These are phyloP conservation scores for Saturnispora bothae DNA, from an alignment of 805 yeast species.

Conservation along the genomic window DNA sequence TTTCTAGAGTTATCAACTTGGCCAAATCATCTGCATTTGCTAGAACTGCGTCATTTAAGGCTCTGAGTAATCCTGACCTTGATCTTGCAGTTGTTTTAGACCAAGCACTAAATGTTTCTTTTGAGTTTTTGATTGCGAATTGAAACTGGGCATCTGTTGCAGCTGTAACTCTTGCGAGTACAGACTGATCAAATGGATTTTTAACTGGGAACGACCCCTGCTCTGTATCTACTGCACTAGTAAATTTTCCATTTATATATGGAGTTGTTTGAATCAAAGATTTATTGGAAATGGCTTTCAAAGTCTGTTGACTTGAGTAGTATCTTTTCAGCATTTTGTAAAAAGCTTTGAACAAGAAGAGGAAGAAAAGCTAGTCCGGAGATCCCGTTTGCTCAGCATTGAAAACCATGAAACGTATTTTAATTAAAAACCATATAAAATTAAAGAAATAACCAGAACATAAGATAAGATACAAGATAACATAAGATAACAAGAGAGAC, in stretches of 20 bases:
- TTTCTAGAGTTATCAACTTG: slow-evolving; percentile 52
- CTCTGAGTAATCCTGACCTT: slow-evolving; percentile 42
- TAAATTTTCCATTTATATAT: slow-evolving; percentile 61
- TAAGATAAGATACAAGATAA: neutral
- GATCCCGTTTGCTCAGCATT: no score
- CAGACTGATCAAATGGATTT: slow-evolving; percentile 60
- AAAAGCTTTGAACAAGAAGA: neutral
- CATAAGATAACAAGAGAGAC: no score
- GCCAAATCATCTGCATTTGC: slow-evolving; percentile 58
- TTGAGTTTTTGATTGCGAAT: slow-evolving; percentile 46
- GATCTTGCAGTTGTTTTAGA: slow-evolving; percentile 41
- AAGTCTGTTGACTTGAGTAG: slow-evolving; percentile 7
- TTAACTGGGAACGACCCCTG: slow-evolving; percentile 46
- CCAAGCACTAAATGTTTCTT: slow-evolving; percentile 40
- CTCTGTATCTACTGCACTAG: slow-evolving; percentile 22
- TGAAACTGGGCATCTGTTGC: slow-evolving; percentile 35
- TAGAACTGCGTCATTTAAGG: slow-evolving; percentile 42
- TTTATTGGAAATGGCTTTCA: slow-evolving; percentile 28
- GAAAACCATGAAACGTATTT: no score
- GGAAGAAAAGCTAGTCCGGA: no score
- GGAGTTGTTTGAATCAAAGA: slow-evolving; percentile 46
- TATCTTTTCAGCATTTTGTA: neutral
- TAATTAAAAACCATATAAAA: no score
- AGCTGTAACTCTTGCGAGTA: slow-evolving; percentile 46
- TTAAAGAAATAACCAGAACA: no score